Evolutionary conservation across 495 filamentous ascomycete genomes (phyloP).

Genomic region (Aspergillus affinis): DNA sequence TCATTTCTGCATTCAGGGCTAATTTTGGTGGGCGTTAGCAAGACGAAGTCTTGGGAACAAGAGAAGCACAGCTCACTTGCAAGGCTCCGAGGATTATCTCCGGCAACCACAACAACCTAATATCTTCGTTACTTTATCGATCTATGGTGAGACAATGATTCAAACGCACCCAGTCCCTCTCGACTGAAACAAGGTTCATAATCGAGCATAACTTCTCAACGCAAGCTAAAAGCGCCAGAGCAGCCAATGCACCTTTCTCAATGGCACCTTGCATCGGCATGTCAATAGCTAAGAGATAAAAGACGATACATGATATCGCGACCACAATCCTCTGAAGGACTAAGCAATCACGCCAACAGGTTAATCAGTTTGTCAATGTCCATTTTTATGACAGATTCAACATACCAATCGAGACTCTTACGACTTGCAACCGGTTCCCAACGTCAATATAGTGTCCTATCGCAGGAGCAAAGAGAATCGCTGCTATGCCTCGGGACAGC

Average conservation of each 20-base stretch:
- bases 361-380: background rate
- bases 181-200: slow-evolving; percentile 61
- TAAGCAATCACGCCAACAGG: slow-evolving; percentile 3
- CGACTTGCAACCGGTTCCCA: slow-evolving; percentile 46
- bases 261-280: too few relatives aligned
- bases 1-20: slow-evolving; percentile 62
- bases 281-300: too few relatives aligned
- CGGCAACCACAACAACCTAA: slow-evolving; percentile 46
- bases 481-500: slow-evolving; percentile 29
- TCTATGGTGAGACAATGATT: background rate
- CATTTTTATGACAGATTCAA: background rate
- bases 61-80: slow-evolving; percentile 27
- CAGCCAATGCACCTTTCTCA: too few relatives aligned
- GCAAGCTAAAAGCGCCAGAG: slow-evolving; percentile 49
- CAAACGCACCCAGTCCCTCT: slow-evolving; percentile 61
- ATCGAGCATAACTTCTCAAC: slow-evolving; percentile 55
- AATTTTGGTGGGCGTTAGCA: too few relatives aligned
- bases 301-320: slow-evolving; percentile 31
- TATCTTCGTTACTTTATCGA: background rate
- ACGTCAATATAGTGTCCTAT: slow-evolving; percentile 46
- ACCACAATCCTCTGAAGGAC: slow-evolving; percentile 42
- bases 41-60: too few relatives aligned
- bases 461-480: slow-evolving; percentile 37
- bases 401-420: slow-evolving; percentile 52
- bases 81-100: slow-evolving; percentile 32